Base-by-base conservation (phyloP, 2,329 filamentous ascomycete species). In the Xylaria hypoxylon region DNA sequence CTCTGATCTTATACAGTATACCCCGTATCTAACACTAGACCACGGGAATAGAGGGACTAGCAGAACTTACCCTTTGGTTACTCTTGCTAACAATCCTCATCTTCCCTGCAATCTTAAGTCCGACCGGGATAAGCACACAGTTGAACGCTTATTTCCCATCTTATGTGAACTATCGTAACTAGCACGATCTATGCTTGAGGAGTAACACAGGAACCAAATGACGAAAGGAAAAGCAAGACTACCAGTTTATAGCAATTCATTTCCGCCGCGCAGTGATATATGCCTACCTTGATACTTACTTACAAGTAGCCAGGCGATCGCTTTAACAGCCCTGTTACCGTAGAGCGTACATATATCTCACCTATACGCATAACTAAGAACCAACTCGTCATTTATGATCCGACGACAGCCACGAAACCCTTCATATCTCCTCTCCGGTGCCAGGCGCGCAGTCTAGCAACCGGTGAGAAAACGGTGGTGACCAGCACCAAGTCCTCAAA, bases 381-480 rank as follows among this genome's bases (percentile, higher is more conserved):
- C 31, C 13, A 31, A 26, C 47, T 8, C 13, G 17, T 52, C 7
- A 19, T 35, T 35, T 10, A 35, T 22, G 17, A 52, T 52, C 13
- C 13, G 4, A 11, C 35, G 22, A n/a, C 11, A 33, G 4, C 28
- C 48, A 11, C 7, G 15, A 3, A 35, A 6, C 44, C 19, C n/a
- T 7, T 48, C 11, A n/a, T 15, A 7, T 68, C 26, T 73, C 73
- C 74, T 76, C 75, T 72, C 74, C 62, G 48, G 45, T 58, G 69
- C 74, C 67, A 19, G 55, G 72, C 74, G 31, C 60, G 44, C 60
- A 71, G 73, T 70, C 67, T 15, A 53, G 70, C 70, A 65, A 50
- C 63, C 70, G 48, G 75, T 72, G 75, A 76, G 75, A 76, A 76
- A 76, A 76, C 53, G 62, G 68, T 68, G 59, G 67, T 70, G 67